Percentiles rank a stretch among this genome's conserved stretches.
These are phyloP conservation scores for Cryptosporidium ryanae DNA, from an alignment of 169 alveolate genomes.

Conservation along the genomic window DNA sequence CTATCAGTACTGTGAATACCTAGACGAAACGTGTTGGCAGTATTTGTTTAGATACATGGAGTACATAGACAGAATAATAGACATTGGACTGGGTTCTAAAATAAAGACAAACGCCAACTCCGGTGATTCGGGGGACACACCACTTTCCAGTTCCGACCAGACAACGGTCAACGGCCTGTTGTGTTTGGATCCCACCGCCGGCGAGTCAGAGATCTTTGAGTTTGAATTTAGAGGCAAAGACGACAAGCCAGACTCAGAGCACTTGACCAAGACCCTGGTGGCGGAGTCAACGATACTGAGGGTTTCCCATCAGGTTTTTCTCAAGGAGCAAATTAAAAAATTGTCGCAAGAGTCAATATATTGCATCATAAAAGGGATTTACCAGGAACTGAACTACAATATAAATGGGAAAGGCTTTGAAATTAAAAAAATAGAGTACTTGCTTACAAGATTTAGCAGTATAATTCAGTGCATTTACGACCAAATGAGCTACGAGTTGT, in stretches of 20 bases:
- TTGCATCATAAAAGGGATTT: conserved; percentile 27
- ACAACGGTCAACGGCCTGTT: neutral
- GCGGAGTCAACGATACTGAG: conserved; percentile 55
- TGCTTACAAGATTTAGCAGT: conserved; percentile 8
- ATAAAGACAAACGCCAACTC: neutral
- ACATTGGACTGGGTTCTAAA: conserved; percentile 67
- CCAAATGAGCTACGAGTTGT: conserved; percentile 52
- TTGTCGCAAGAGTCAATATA: conserved; percentile 31
- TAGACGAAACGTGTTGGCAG: conserved; percentile 47
- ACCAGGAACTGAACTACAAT: conserved; percentile 9
- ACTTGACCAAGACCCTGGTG: conserved; percentile 13
- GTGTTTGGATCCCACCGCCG: too few species aligned
- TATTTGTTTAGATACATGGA: conserved; percentile 58
- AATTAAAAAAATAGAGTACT: conserved; percentile 1
- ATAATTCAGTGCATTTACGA: conserved; percentile 42
- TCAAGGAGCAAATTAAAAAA: conserved; percentile 31
- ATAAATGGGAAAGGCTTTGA: conserved; percentile 31
- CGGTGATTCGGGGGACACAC: neutral
- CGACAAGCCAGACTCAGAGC: neutral
- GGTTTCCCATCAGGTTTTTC: conserved; percentile 44
- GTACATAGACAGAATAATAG: conserved; percentile 52
- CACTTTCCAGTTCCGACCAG: neutral
- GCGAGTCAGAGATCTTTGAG: neutral
- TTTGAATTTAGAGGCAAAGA: neutral
- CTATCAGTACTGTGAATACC: conserved; percentile 29